Evolutionary conservation across 345 rosid genomes (phyloP), one percentile per base, ranked within the genome.

Genomic region (Murraya paniculata): DNA sequence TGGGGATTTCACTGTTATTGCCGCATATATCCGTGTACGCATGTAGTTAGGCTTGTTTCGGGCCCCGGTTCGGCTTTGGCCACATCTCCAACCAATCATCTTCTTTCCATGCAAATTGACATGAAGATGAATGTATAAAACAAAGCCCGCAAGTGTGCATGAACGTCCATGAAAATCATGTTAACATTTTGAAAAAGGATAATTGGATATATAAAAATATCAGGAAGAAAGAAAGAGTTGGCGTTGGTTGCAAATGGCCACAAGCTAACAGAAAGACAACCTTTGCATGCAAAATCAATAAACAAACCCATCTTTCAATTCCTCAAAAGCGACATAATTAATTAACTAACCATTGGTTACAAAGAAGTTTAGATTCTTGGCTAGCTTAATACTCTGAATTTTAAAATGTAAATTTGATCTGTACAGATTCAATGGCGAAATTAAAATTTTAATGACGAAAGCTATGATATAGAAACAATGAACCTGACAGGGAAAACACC

Each of bases 201-300:
- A 25, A 53, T 24, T n/a, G 2, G 38, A 59, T 13, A 45, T 45
- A 13, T 45, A 3, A 45, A 0, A 41, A 45, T 39, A 1, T 25
- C 25, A 36, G 24, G 35, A 14, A 58, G 6, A 16, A 36, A 36
- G 50, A 57, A 36, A 25, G 82, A 77, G 69, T 72, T 78, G 28
- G 28, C 64, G 56, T 79, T 83, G 74, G 83, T 85, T 82, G 88
- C 84, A 83, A 66, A 80, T 74, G 80, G 62, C 71, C 77, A 35
- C 88, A 87, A 84, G 84, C 73, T 81, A 89, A 64, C 84, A 56
- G 80, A 79, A 69, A 65, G 61, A 76, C 79, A 27, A 79, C 59
- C 74, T 75, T 77, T 76, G 64, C n/a, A 24, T 27, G 10, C 48
- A 39, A 69, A 78, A 80, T 75, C 25, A 38, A 50, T 81, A 57